Evolutionary conservation across 768 basidiomycete genomes (phyloP).

Genomic region (Rhodocollybia butyracea): DNA sequence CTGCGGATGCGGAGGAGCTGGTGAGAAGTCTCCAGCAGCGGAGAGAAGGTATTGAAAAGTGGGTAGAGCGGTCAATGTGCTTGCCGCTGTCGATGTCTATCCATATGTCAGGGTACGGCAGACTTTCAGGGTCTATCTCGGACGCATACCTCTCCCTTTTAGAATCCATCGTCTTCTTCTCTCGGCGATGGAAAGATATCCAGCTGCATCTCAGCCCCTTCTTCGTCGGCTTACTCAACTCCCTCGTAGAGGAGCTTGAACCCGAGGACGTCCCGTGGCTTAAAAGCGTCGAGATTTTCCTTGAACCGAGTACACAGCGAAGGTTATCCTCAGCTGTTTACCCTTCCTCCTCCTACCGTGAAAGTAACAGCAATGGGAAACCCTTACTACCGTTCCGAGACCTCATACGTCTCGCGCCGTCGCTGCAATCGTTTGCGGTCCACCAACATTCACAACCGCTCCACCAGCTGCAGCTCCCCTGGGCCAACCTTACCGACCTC

Average conservation of each 20-base stretch:
- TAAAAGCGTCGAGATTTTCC: slow-evolving; percentile 2
- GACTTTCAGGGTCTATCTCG: background rate
- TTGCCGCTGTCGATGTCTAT: slow-evolving; percentile 5
- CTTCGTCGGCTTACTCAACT: slow-evolving; percentile 1
- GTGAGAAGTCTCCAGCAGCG: background rate
- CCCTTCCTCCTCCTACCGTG: background rate
- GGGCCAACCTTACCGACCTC: slow-evolving; percentile 1
- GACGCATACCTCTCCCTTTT: background rate
- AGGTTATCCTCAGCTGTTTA: background rate
- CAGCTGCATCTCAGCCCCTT: slow-evolving; percentile 1
- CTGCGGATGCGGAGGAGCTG: background rate
- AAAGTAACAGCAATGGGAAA: background rate
- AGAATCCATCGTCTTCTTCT: background rate
- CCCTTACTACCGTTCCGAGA: background rate
- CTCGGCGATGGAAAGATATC: slow-evolving; percentile 3
- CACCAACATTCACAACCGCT: background rate
- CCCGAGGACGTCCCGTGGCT: slow-evolving; percentile 1
- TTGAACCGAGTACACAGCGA: background rate
- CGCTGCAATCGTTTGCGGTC: slow-evolving; percentile 4
- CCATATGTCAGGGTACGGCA: slow-evolving; percentile 1
- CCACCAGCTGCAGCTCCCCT: slow-evolving; percentile 3
- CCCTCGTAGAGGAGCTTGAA: background rate
- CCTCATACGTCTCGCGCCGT: background rate
- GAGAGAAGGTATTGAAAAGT: background rate
- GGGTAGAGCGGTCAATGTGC: slow-evolving; percentile 2